Percentiles rank a stretch among this genome's conserved stretches.
Conservation (phyloP, 495 filamentous ascomycete genomes). For the Sphaerosporella brunnea region DNA sequence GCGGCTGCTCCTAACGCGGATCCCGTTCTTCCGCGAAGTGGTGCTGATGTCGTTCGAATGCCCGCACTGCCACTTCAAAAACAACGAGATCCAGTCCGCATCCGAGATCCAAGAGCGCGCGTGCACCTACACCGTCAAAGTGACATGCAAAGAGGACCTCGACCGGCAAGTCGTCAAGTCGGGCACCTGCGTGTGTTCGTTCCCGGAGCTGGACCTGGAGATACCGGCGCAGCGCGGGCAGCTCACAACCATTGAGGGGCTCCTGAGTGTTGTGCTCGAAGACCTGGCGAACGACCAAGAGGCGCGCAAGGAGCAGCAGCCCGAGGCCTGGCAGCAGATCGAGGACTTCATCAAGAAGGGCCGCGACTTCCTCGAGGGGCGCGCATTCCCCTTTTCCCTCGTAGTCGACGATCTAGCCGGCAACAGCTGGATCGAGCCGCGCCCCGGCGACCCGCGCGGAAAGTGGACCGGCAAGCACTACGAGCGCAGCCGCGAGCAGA, state of each 20-base stretch:
- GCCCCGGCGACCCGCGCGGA: constrained; percentile 48
- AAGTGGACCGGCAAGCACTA: constrained; percentile 78
- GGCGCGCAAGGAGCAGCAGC: constrained; percentile 49
- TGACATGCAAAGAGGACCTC: constrained; percentile 52
- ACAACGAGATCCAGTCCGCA: constrained; percentile 83
- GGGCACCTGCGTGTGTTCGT: constrained; percentile 60
- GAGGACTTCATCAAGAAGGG: constrained; percentile 51
- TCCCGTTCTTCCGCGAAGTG: constrained; percentile 91
- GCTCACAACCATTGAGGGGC: constrained; percentile 79
- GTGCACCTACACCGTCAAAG: constrained; percentile 53
- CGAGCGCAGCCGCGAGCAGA: constrained; percentile 63
- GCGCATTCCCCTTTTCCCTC: constrained; percentile 71
- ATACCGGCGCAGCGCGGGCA: constrained; percentile 77
- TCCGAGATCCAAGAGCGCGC: constrained; percentile 81
- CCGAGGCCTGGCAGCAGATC: constrained; percentile 60
- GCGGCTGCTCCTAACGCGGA: constrained; percentile 66
- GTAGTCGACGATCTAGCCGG: constrained; percentile 77
- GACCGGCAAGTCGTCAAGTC: constrained; percentile 80
- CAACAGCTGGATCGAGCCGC: constrained; percentile 95
- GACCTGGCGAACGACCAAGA: constrained; percentile 61
- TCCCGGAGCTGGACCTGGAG: constrained; percentile 77
- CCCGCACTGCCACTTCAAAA: constrained; percentile 66
- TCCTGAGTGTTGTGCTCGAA: constrained; percentile 55
- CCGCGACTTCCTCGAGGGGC: constrained; percentile 51
- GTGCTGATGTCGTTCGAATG: constrained; percentile 95